Evolutionary conservation across 1,139 yeast genomes (phyloP), one percentile per base, ranked within the genome.

Genomic region (Pichia sp.): DNA sequence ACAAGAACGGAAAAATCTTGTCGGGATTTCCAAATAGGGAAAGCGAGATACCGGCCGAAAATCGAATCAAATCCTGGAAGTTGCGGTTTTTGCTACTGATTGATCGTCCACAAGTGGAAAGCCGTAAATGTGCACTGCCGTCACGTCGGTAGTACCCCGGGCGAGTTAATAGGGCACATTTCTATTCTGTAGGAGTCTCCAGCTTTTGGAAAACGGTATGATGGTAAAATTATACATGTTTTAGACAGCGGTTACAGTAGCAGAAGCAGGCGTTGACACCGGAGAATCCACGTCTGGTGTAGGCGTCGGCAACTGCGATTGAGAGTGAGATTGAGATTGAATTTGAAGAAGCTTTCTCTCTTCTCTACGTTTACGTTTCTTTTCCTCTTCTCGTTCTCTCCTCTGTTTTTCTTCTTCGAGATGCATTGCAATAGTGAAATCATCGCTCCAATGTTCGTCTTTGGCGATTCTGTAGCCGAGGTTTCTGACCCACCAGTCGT

Each of bases 381-480:
- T 42, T 23, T 51, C 49, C 9, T 47, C 54, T 26, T 49, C 54
- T 27, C 38, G 41, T 6, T 39, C 44, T 37, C 46, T 40, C 37
- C 49, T 37, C 16, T 38, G 38, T 4, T 29, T 36, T 40, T 54
- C 55, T 27, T 46, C 53, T 23, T 46, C 51, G 29, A 55, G 53
- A 32, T 46, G 51, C 41, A 48, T 55, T n/a, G 42, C 53, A 16
- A 52, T 55, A 7, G 54, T 50, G 39, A 51, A 55, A 29, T 49
- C 53, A 43, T 55, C 60, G 5, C 49, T 49, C 55, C 60, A 56
- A 31, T 53, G 54, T 33, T 53, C 50, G 39, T 59, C 64, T 11
- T 47, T 51, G 2, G 46, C 52, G 47, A 47, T 58, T 33, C 56
- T 58, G 47, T 48, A 54, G 28, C 36, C 55, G 48, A 52, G 59